Base-by-base conservation (phyloP, 192 early-diverging fungal species). In the Coemansia sp. region DNA sequence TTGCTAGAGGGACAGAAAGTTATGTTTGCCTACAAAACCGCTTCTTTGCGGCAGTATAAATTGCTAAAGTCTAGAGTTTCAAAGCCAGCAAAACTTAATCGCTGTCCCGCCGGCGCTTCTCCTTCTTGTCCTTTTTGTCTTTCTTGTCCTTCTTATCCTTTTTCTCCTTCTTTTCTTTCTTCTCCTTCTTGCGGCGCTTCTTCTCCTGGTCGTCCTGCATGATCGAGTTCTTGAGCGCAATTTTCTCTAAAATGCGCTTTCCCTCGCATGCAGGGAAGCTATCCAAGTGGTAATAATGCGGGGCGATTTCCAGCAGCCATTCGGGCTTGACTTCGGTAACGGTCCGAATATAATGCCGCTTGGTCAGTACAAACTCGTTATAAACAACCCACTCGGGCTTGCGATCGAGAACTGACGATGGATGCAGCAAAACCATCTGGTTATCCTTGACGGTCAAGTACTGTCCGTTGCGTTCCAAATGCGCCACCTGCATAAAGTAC, bases 381-480 rank as follows among this genome's bases (percentile, higher is more conserved):
- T 98, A 99, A 32, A 97, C 71, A 2, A 98, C 93, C 97, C 97
- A 99, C 73, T 98, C 94, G n/a, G 94, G 91, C 53, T 93, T 93
- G 56, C 87, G 85, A 47, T 84, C 85, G 23, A 99, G 71, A 60
- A 87, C 85, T 20, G 88, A 90, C 30, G 93, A 94, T 18, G 95
- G 96, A 60, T 98, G 94, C 30, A 99, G 80, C 41, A 87, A 86
- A 9, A 98, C 97, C 20, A 90, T 86, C 80, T 97, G 94, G 66
- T 99, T 93, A 72, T 99, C 97, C 82, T 97, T 99, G 56, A 87
- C 85, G 0, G 95, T 98, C 56, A 93, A 59, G 68, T 98, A 99
- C 56, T 87, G 84, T 12, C 87, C 85, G 1, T 91, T 92, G 40
- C 87, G 81, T 58, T 96, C 93, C 53, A 90, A 69, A 74, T 98